Conservation (phyloP, 1,139 yeast species). For the Kurtzmaniella quercitrusa region DNA sequence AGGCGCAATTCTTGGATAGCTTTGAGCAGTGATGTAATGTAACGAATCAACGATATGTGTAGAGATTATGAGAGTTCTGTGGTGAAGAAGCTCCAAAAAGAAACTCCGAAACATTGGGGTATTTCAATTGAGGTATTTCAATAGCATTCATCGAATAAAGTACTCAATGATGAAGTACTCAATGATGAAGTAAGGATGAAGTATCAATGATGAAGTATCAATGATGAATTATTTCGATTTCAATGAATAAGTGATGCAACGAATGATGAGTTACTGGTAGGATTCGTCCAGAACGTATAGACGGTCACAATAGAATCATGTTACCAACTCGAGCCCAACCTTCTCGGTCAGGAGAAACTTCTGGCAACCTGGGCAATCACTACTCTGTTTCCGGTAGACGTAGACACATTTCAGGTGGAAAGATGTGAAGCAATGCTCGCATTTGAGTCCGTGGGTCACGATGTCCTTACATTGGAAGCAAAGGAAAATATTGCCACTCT, state of each 20-base stretch:
- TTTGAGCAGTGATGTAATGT: conserved; percentile 20
- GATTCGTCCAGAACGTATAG: too few relatives aligned
- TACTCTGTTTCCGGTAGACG: conserved; percentile 21
- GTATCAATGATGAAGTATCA: too few relatives aligned
- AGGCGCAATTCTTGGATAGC: conserved; percentile 55
- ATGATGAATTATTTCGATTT: too few relatives aligned
- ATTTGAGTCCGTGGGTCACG: conserved; percentile 50
- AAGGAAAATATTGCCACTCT: conserved; percentile 34
- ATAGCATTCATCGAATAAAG: too few relatives aligned
- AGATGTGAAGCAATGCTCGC: conserved; percentile 33
- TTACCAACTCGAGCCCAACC: not conserved
- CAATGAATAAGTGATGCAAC: not conserved
- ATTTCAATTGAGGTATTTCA: too few relatives aligned
- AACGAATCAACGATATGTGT: not conserved
- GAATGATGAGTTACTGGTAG: not conserved
- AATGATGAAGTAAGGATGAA: too few relatives aligned
- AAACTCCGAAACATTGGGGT: too few relatives aligned
- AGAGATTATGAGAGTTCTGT: too few relatives aligned
- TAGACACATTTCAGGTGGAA: conserved; percentile 52
- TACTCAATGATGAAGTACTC: too few relatives aligned
- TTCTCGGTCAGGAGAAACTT: not conserved
- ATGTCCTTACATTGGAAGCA: conserved; percentile 57
- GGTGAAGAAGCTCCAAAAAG: too few relatives aligned
- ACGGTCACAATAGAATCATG: too few relatives aligned
- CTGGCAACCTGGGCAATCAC: not conserved